These are phyloP conservation scores for Aspergillus caelatus DNA, from an alignment of 2,329 filamentous ascomycete genomes.

Conservation along the genomic window DNA sequence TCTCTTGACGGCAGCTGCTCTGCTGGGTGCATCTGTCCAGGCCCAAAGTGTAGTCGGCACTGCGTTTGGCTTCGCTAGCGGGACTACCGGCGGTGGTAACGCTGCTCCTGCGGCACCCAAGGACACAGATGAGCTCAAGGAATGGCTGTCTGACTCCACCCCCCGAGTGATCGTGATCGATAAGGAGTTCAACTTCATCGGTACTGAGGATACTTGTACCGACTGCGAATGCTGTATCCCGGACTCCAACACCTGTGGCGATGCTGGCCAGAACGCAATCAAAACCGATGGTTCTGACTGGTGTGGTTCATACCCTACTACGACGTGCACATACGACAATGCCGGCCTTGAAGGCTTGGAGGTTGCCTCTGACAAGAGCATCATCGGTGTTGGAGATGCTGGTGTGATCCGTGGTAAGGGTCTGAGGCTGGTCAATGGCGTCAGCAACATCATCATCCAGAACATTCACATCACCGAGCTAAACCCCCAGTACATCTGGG, in stretches of 20 bases:
- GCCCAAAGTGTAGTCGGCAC: conserved; percentile 30
- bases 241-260: conserved; percentile 37
- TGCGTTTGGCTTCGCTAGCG: conserved; percentile 51
- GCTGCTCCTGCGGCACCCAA: conserved; percentile 56
- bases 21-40: conserved; percentile 22
- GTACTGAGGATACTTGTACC: conserved; percentile 24
- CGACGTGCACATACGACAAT: conserved; percentile 51
- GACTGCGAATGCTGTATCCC: conserved; percentile 35
- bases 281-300: conserved; percentile 49
- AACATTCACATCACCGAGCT: conserved; percentile 57
- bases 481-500: conserved; percentile 62
- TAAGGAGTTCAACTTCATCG: conserved; percentile 45
- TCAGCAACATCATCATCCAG: conserved; percentile 61
- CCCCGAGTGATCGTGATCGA: conserved; percentile 62
- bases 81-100: conserved; percentile 62
- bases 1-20: conserved; percentile 20
- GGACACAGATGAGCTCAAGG: conserved; percentile 56
- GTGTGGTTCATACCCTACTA: conserved; percentile 58
- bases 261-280: conserved; percentile 59
- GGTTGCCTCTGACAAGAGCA: conserved; percentile 59
- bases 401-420: conserved; percentile 62
- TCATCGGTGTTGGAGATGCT: conserved; percentile 56
- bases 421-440: conserved; percentile 47
- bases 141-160: conserved; percentile 58
- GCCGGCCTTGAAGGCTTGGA: conserved; percentile 54